Evolutionary conservation across 2,329 filamentous ascomycete species (phyloP), one percentile per base, ranked within the genome.

Genomic region (Calonectria naviculata): DNA sequence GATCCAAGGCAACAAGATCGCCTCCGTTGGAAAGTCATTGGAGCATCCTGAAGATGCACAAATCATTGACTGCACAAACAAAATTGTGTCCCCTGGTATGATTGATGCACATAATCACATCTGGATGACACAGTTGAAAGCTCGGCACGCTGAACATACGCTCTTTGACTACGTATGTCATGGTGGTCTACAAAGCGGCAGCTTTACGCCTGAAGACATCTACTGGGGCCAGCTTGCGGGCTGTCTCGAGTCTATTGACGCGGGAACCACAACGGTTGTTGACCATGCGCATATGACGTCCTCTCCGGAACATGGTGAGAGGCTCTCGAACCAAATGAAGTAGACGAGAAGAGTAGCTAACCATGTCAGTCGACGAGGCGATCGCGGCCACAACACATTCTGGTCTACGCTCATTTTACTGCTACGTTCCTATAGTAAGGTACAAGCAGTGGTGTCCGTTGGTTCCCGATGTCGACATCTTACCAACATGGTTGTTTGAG

Each of bases 331-430:
- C n/a, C n/a, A 2, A 46, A 12, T 13, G 5, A 13, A 15, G 12
- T 46, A 46, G 12, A 2, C 7, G 6, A 13, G 4, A 13, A 38
- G 36, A 44, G n/a, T 46, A 13, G 21, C 42, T 46, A 46, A 46
- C 21, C 24, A 7, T 26, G 10, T 15, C 42, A 46, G 42, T 46
- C 6, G 21, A 46, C 13, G 42, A 46, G 42, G 67, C 67, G 17
- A 41, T 69, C 12, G 34, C 49, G 19, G 67, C 61, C 9, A 69
- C 61, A n/a, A 52, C 49, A 41, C 47, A 62, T 36, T 69, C 67
- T 7, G 61, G 67, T 24, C 31, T 69, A 13, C 67, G 67, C 28
- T 65, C 67, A 15, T 52, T 69, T 42, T 69, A 60, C 56, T 62
- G 61, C 36, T 69, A 65, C 21, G 65, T 62, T 17, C 61, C 56